Evolutionary conservation across 192 early-diverging fungal genomes (phyloP).

Genomic region (Coemansia sp.): DNA sequence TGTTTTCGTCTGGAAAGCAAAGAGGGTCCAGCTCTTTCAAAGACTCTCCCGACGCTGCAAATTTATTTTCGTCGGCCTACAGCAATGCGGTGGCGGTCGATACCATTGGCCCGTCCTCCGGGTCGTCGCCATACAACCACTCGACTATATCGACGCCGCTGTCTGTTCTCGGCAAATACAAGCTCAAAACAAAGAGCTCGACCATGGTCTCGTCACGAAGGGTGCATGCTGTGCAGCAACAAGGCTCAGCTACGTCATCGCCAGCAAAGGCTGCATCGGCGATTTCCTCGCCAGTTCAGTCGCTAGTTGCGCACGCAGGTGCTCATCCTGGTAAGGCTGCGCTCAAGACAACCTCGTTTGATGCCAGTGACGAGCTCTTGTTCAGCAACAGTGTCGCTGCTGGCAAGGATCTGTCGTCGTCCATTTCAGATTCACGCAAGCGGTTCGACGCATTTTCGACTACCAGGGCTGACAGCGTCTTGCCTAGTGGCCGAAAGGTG

Average conservation of each 20-base stretch:
- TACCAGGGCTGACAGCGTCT: neutral
- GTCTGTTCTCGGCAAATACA: constrained; percentile 50
- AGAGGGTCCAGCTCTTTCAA: constrained; percentile 13
- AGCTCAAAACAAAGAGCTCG: constrained; percentile 46
- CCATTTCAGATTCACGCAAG: neutral
- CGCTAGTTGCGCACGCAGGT: neutral
- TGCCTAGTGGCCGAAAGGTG: constrained; percentile 1
- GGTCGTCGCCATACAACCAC: constrained; percentile 33
- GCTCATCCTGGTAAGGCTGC: constrained; percentile 8
- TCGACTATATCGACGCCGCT: constrained; percentile 48
- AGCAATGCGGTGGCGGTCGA: constrained; percentile 37
- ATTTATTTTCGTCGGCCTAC: constrained; percentile 44
- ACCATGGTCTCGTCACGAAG: constrained; percentile 40
- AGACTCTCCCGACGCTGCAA: constrained; percentile 18
- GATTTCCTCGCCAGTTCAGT: constrained; percentile 24
- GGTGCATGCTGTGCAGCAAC: constrained; percentile 22
- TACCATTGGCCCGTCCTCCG: constrained; percentile 31
- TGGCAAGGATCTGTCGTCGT: constrained; percentile 4
- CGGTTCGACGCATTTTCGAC: neutral
- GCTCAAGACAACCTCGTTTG: constrained; percentile 4
- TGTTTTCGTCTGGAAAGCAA: constrained; percentile 44
- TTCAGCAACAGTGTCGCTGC: constrained; percentile 1
- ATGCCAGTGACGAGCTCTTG: constrained; percentile 6
- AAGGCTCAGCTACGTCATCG: neutral
- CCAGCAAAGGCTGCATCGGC: constrained; percentile 25